Evolutionary conservation across 192 early-diverging fungal species (phyloP), one percentile per base, ranked within the genome.

Genomic region (Coemansia sp.): DNA sequence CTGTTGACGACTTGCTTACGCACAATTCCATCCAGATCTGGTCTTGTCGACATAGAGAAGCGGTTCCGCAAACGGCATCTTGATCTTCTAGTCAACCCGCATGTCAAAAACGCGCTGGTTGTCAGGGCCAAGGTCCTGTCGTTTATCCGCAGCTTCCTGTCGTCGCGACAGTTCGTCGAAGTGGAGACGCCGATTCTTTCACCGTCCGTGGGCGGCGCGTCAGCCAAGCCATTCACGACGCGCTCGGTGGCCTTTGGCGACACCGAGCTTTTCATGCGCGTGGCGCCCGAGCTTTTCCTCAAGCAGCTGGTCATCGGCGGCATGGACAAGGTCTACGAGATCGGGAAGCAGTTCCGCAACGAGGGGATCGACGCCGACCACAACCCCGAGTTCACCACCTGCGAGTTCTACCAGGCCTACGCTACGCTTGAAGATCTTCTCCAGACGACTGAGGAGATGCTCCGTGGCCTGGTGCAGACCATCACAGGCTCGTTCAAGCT

Each of bases 261-360:
- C 21, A 83, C 86, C 61, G 74, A 87, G 23, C 75, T 95, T 87
- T 83, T 87, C 25, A 72, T 95, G 74, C 84, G 94, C 15, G 85
- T 94, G 40, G 92, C 94, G 0, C 93, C 94, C 13, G 94, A 95
- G 67, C 77, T 95, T 2, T 94, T 86, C 64, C 77, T 95, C 28
- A 95, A 95, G 85, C 89, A 93, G 84, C 77, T 95, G 49, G 90
- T 95, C 20, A 86, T 95, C 63, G 94, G 93, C 23, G 94, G 94
- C 2, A 63, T 91, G 4, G 91, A 93, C 45, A 84, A 87, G 25
- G 92, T 95, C 13, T 95, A 87, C 70, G 94, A 95, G 74, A 86
- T 95, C 63, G 94, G 94, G 28, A 92, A 92, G 67, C 92, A 93
- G 70, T 95, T 95, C 70, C 85, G 94, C 21, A 95, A 95, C 64